Base-by-base conservation (phyloP, 129 eudicot genomes). In the Saussurea involucrata region DNA sequence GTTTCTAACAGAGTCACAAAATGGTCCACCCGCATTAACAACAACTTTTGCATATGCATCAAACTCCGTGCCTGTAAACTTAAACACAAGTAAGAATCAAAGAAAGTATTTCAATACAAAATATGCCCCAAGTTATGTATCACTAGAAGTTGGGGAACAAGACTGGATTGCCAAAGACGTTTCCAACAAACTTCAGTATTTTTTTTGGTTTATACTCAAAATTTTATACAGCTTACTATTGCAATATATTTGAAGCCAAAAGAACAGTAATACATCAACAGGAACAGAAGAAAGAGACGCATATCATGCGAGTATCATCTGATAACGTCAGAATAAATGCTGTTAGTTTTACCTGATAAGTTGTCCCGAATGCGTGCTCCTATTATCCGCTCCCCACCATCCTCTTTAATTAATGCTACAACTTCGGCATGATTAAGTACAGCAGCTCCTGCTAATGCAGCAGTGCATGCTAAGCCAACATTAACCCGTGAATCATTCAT, bases 351-450 rank as follows among this genome's bases (percentile, higher is more conserved):
- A 93, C 98, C 98, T 75, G 98, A 83, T 81, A 93, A 17, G 72
- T 89, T 85, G 77, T 93, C 88, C 33, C 91, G 83, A 21, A 90
- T 87, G 27, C 93, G 88, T 40, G 97, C 98, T 36, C 97, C 98
- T 28, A 90, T 77, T 49, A 93, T 84, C 73, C 92, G 81, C n/a
- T 84, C 93, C 82, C 78, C 71, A 33, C 65, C 86, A 18, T 90
- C 98, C 76, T 93, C 98, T 76, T 83, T 90, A 24, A 88, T 63
- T 46, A 93, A 77, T 58, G 90, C 82, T 61, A 93, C 72, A 27
- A 93, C 98, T 89, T 90, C 98, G 40, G 98, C 98, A 86, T 93
- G 87, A 78, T 93, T 93, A 61, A 93, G 91, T n/a, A 93, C 90
- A 76, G 95, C 73, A n/a, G 98, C 98, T 71, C 98, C 98, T 74